A percentile compares a stretch with the other conserved stretches of the same genome.
Evolutionary conservation across 768 basidiomycete species (phyloP).

Genomic region (Termitomyces bulborhizus): DNA sequence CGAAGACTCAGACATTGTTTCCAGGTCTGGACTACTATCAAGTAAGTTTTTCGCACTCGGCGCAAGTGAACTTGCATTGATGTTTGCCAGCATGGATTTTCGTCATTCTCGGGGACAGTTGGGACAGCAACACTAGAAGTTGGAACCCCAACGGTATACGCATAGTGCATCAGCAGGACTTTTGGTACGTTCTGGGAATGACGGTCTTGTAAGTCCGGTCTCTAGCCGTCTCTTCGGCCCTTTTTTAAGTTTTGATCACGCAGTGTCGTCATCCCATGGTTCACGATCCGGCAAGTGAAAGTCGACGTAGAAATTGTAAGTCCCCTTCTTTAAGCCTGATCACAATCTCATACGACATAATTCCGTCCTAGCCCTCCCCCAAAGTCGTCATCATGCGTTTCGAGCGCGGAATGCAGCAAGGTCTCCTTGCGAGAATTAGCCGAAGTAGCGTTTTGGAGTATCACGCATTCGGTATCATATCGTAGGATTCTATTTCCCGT

Average conservation of each 20-base stretch:
- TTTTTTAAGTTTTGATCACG: not conserved
- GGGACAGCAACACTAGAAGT: conserved; percentile 44
- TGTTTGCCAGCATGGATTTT: conserved; percentile 50
- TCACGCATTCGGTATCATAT: conserved; percentile 81
- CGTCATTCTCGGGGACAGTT: conserved; percentile 63
- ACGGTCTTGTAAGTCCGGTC: conserved; percentile 51
- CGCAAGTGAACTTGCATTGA: conserved; percentile 1
- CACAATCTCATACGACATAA: not conserved
- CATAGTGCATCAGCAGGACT: conserved; percentile 64
- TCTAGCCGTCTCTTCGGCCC: conserved; percentile 8
- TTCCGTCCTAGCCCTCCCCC: conserved; percentile 54
- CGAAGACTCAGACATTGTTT: conserved; percentile 1
- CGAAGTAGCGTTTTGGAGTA: conserved; percentile 75
- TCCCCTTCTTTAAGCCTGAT: conserved; percentile 3
- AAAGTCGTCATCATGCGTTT: conserved; percentile 79
- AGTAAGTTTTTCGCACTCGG: conserved; percentile 33
- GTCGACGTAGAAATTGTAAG: conserved; percentile 74
- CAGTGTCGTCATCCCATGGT: conserved; percentile 72
- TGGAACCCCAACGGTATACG: conserved; percentile 60
- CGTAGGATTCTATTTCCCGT: conserved; percentile 37
- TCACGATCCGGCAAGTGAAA: conserved; percentile 67
- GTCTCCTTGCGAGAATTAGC: conserved; percentile 72
- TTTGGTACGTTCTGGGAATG: conserved; percentile 76
- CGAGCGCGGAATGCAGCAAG: conserved; percentile 83
- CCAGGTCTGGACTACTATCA: conserved; percentile 41